These are phyloP conservation scores for Aurantiochytrium sp. DNA, from an alignment of 108 stramenopile species.

Conservation along the genomic window DNA sequence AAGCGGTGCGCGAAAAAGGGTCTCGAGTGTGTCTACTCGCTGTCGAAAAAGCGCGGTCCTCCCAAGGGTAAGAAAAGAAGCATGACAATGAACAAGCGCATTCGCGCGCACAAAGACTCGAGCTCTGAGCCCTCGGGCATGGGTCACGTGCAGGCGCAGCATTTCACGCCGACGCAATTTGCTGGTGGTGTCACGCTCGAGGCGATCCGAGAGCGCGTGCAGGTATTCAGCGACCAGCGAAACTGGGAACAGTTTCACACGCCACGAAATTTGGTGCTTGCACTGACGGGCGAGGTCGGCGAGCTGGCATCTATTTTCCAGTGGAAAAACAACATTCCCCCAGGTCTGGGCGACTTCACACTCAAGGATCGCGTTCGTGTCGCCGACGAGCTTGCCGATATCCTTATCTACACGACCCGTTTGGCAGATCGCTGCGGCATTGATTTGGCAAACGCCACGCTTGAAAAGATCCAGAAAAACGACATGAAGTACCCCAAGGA, in stretches of 20 bases:
- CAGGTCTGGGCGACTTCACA: neutral
- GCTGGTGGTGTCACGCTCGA: neutral
- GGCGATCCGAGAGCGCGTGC: neutral
- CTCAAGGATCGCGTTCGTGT: conserved; percentile 56
- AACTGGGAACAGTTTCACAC: conserved; percentile 61
- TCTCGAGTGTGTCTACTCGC: neutral
- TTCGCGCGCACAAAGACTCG: neutral
- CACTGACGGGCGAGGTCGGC: conserved; percentile 77
- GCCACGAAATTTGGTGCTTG: conserved; percentile 72
- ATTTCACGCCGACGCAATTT: neutral
- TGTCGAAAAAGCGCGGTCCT: neutral
- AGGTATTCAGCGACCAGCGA: neutral
- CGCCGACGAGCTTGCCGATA: conserved; percentile 83
- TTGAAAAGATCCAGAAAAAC: conserved; percentile 21
- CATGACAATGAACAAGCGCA: neutral
- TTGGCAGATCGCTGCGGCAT: conserved; percentile 42
- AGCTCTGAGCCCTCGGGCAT: neutral
- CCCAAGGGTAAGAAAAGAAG: neutral
- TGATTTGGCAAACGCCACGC: neutral
- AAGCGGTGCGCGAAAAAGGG: conserved; percentile 8
- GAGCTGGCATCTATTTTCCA: conserved; percentile 82
- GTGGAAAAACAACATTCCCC: conserved; percentile 48
- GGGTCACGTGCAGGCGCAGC: neutral
- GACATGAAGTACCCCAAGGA: conserved; percentile 26
- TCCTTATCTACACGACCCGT: conserved; percentile 74